Percentiles rank a stretch among this genome's conserved stretches.
phyloP scores from a whole-genome alignment of 2,329 filamentous ascomycete genomes.

The Fusarium luffae region DNA sequence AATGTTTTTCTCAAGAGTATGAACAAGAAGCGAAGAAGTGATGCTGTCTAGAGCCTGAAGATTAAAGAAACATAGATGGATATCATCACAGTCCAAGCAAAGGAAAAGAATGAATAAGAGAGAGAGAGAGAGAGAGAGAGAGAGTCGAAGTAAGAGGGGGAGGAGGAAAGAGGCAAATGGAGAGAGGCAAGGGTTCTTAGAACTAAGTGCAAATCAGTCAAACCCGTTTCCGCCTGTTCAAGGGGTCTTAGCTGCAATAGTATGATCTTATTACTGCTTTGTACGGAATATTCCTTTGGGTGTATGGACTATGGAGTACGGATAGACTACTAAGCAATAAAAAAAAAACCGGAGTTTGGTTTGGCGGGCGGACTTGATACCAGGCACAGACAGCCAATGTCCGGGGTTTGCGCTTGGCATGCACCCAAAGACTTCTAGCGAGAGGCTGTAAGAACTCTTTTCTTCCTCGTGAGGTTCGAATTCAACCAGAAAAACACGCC shows the following conservation, averaged over 20 bases:
- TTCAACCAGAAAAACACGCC: constrained; percentile 31
- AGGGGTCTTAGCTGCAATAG: constrained; percentile 20
- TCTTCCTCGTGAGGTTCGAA: constrained; percentile 1
- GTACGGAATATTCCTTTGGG: background rate
- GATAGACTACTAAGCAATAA: background rate
- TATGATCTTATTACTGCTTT: background rate
- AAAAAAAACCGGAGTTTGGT: constrained; percentile 30
- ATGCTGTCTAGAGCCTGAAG: constrained; percentile 41
- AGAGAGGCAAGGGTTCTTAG: constrained; percentile 21
- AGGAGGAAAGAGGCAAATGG: constrained; percentile 8
- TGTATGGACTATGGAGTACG: background rate
- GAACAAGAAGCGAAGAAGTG: constrained; percentile 45
- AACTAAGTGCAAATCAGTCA: constrained; percentile 9
- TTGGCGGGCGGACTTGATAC: constrained; percentile 37
- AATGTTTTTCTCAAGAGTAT: constrained; percentile 17
- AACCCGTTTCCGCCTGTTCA: constrained; percentile 5
- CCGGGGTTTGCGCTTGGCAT: constrained; percentile 42
- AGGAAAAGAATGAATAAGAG: constrained; percentile 7
- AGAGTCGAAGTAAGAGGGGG: background rate
- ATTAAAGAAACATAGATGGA: constrained; percentile 33
- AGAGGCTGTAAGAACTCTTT: constrained; percentile 10
- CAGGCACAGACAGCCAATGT: constrained; percentile 37
- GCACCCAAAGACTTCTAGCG: constrained; percentile 26
- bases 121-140: background rate
- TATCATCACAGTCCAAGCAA: constrained; percentile 8